Percentiles rank a stretch among this genome's conserved stretches.
Conservation (phyloP, 495 filamentous ascomycete species). For the Lasiosphaeria miniovina region DNA sequence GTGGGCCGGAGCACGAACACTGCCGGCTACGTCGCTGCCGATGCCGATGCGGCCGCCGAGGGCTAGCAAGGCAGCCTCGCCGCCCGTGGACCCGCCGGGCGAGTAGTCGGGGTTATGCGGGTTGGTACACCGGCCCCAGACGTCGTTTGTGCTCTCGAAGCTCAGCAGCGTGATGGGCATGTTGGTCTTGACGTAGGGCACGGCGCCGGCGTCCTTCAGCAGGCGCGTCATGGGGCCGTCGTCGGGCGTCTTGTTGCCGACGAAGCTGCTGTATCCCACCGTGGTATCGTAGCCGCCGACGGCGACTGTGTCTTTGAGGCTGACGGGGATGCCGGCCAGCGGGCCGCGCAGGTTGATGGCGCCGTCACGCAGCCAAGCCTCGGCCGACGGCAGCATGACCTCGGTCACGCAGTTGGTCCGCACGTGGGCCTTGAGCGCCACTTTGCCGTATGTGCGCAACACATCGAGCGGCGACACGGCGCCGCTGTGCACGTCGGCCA, state of each 20-base stretch:
- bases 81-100: slow-evolving; percentile 88
- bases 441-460: slow-evolving; percentile 85
- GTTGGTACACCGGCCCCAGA: slow-evolving; percentile 81
- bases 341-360: slow-evolving; percentile 65
- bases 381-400: slow-evolving; percentile 75
- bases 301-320: slow-evolving; percentile 81
- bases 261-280: slow-evolving; percentile 75
- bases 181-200: slow-evolving; percentile 95
- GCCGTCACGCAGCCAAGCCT: slow-evolving; percentile 60
- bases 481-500: slow-evolving; percentile 70
- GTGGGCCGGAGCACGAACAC: slow-evolving; percentile 83
- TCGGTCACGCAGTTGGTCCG: slow-evolving; percentile 93
- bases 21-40: slow-evolving; percentile 91
- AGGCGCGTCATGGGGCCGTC: slow-evolving; percentile 76
- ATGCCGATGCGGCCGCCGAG: slow-evolving; percentile 90
- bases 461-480: slow-evolving; percentile 67
- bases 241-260: slow-evolving; percentile 57
- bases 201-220: slow-evolving; percentile 89
- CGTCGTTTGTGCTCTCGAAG: slow-evolving; percentile 89
- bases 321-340: slow-evolving; percentile 84
- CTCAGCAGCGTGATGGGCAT: slow-evolving; percentile 87
- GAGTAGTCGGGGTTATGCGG: slow-evolving; percentile 82
- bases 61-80: slow-evolving; percentile 82
- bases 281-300: slow-evolving; percentile 85
- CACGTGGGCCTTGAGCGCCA: slow-evolving; percentile 77